Evolutionary conservation across 805 yeast genomes (phyloP), one percentile per base, ranked within the genome.

Genomic region (Geotrichum ghanense): DNA sequence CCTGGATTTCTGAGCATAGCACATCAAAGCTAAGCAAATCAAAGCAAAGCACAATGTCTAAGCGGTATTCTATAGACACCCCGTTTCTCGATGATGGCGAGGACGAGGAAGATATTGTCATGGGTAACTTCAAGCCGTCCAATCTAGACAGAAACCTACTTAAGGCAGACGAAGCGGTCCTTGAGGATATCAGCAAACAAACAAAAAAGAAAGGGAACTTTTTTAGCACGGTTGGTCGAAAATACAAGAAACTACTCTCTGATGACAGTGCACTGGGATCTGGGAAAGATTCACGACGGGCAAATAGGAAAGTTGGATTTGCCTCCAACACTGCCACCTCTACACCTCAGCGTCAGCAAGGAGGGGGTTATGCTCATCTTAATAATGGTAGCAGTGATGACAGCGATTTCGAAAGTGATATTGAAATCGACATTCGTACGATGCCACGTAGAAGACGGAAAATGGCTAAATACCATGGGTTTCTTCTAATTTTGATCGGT

Each of bases 361-460:
- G 17, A 5, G 42, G 25, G 14, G 42, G 42, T 5, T 22, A 20
- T n/a, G 5, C 42, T 39, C 25, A 39, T 5, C 23, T 21, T 22
- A 21, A 20, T n/a, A 22, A 39, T 9, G 42, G 24, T 4, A 20
- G 23, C 21, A n/a, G 21, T 21, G 42, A 39, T 21, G 42, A 39
- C 17, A 39, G 42, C 21, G 42, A 39, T n/a, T 21, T 20, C 21
- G 42, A 39, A 39, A 22, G 25, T 20, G 42, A 39, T 39, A 39
- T 39, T 21, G 25, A 21, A 9, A 39, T 39, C 21, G 42, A 39
- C 24, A 22, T 39, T 39, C 22, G 42, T 20, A 39, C 42, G 16
- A 20, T 20, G 23, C 42, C 42, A 12, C 23, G 25, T 5, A 20
- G 24, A 39, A 12, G 42, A 39, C 23, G 25, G 23, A 20, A 16